Evolutionary conservation across 176 grass and related monocot species (phyloP).

Genomic region (Zea mays): DNA sequence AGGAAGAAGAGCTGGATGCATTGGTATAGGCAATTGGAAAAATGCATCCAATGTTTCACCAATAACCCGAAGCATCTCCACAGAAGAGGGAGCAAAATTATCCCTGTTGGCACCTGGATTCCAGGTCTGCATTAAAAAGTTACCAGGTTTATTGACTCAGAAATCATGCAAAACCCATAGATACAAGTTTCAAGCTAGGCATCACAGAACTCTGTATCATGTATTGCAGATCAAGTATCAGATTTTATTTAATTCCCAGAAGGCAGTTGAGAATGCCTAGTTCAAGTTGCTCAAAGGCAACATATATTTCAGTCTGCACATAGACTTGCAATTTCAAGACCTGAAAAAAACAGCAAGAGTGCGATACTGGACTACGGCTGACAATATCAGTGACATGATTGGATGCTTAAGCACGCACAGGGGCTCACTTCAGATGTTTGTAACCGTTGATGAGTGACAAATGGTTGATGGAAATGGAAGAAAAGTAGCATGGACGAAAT

Average conservation of each 20-base stretch:
- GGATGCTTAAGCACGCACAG: background rate
- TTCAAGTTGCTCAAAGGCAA: background rate
- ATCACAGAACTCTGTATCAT: slow-evolving; percentile 15
- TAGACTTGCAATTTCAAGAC: background rate
- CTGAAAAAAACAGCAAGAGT: background rate
- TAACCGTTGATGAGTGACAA: background rate
- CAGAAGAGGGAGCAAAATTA: slow-evolving; percentile 78
- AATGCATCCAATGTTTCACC: slow-evolving; percentile 92
- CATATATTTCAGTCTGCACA: slow-evolving; percentile 20
- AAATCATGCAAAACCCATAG: slow-evolving; percentile 10
- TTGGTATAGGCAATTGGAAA: slow-evolving; percentile 90
- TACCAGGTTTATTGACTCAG: slow-evolving; percentile 23
- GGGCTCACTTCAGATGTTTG: background rate
- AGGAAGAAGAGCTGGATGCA: slow-evolving; percentile 85
- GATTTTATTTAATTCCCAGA: background rate
- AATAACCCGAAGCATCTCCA: slow-evolving; percentile 90
- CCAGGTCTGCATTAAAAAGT: slow-evolving; percentile 68
- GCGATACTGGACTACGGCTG: background rate
- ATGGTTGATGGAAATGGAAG: slow-evolving; percentile 9
- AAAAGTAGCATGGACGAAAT: slow-evolving; percentile 31
- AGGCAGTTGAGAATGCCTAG: background rate
- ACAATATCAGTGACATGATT: slow-evolving; percentile 13
- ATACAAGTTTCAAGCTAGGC: slow-evolving; percentile 20
- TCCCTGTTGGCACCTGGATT: slow-evolving; percentile 88
- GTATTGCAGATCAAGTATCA: background rate